phyloP scores from a whole-genome alignment of 2,329 filamentous ascomycete genomes.

The Neofusicoccum ribis region DNA sequence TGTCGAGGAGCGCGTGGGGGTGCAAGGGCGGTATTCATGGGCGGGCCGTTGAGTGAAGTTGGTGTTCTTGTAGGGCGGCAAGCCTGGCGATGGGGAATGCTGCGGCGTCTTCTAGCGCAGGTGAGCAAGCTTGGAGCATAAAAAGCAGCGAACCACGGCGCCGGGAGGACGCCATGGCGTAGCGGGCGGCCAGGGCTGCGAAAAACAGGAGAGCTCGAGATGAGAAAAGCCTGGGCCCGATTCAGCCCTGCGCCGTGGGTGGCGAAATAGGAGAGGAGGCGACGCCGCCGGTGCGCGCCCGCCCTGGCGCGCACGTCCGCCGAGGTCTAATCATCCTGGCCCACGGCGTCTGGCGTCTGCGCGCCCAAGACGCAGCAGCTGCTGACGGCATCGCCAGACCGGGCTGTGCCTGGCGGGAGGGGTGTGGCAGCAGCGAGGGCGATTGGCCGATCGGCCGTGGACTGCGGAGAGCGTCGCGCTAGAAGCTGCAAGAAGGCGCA shows the following conservation, averaged over 20 bases:
- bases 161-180: constrained; percentile 12
- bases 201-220: constrained; percentile 18
- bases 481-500: constrained; percentile 7
- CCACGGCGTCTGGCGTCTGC: too few relatives aligned
- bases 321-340: neutral
- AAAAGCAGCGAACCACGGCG: constrained; percentile 17
- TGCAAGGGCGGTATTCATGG: constrained; percentile 10
- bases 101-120: constrained; percentile 7
- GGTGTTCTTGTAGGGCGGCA: constrained; percentile 8
- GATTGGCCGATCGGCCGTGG: neutral
- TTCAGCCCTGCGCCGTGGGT: constrained; percentile 15
- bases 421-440: constrained; percentile 3
- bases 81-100: constrained; percentile 22
- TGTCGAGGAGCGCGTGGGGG: constrained; percentile 10
- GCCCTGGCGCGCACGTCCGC: neutral
- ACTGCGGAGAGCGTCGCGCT: neutral
- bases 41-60: constrained; percentile 15
- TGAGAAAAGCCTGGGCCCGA: constrained; percentile 9
- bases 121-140: constrained; percentile 15
- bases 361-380: neutral
- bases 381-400: neutral
- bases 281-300: neutral
- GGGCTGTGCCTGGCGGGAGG: constrained; percentile 3
- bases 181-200: constrained; percentile 5
- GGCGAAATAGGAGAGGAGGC: constrained; percentile 14